phyloP scores from a whole-genome alignment of 129 eudicot species.

The Artemisia argyi region DNA sequence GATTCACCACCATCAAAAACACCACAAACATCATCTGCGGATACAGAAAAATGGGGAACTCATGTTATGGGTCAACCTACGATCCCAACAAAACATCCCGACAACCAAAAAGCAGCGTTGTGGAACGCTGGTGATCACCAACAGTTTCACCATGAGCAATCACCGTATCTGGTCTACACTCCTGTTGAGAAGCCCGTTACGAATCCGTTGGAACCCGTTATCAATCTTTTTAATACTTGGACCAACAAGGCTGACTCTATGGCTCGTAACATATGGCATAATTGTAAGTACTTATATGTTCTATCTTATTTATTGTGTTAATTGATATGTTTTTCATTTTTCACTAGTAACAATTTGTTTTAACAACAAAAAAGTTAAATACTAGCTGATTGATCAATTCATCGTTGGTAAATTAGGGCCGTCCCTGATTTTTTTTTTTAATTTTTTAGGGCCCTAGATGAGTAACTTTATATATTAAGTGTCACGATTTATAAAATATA shows the following conservation, averaged over 20 bases:
- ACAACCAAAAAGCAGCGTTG: constrained; percentile 68
- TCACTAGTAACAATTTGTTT: no score
- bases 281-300: constrained; percentile 35
- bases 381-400: no score
- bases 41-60: constrained; percentile 76
- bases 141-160: constrained; percentile 44
- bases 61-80: constrained; percentile 67
- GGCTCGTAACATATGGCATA: constrained; percentile 74
- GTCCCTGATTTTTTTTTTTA: no score
- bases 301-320: no score
- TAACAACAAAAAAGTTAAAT: no score
- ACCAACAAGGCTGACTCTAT: constrained; percentile 60
- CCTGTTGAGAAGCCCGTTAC: constrained; percentile 47
- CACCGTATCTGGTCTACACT: constrained; percentile 65
- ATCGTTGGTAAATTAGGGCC: no score
- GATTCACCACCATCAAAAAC: constrained; percentile 27
- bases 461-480: no score
- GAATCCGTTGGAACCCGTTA: constrained; percentile 62
- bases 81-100: constrained; percentile 52
- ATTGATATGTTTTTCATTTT: no score
- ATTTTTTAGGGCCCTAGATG: no score
- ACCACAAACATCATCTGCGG: constrained; percentile 2
- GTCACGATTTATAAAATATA: no score
- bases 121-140: constrained; percentile 60
- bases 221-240: constrained; percentile 70